Percentiles rank a stretch among this genome's conserved stretches.
phyloP scores from a whole-genome alignment of 257 asterid species.

The Petrea volubilis region DNA sequence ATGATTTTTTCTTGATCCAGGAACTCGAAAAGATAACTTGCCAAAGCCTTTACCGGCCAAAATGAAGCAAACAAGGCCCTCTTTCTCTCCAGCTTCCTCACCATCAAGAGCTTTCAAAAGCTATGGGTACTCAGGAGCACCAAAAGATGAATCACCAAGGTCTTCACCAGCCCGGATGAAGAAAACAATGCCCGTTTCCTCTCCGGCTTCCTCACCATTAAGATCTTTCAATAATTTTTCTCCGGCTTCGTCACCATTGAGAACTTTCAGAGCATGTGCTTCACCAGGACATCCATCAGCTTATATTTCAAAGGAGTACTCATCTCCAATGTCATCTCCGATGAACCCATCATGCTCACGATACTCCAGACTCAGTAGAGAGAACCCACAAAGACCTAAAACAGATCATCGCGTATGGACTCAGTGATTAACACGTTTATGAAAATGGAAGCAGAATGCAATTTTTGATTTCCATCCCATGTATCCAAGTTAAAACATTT shows the following conservation, averaged over 20 bases:
- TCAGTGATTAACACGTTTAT: conserved; percentile 15
- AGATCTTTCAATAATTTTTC: neutral
- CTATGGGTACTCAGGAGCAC: too few relatives aligned
- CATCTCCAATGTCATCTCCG: conserved; percentile 55
- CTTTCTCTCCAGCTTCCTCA: conserved; percentile 36
- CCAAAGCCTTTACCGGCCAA: conserved; percentile 42
- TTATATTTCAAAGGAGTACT: conserved; percentile 27
- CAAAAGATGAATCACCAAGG: too few relatives aligned
- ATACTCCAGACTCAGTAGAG: conserved; percentile 31
- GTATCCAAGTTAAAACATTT: neutral
- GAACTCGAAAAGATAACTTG: conserved; percentile 27
- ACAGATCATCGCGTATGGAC: conserved; percentile 26
- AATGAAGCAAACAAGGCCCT: conserved; percentile 20
- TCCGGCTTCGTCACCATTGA: too few relatives aligned
- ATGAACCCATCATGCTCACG: conserved; percentile 42
- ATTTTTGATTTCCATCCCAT: neutral
- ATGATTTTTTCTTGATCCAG: conserved; percentile 32
- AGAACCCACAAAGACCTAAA: conserved; percentile 33
- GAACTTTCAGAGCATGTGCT: neutral
- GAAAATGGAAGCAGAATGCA: neutral
- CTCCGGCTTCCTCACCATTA: too few relatives aligned
- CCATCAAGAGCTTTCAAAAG: conserved; percentile 29
- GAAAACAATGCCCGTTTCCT: too few relatives aligned
- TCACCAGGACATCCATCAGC: conserved; percentile 26
- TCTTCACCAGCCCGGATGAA: too few relatives aligned